phyloP scores from a whole-genome alignment of 2,329 filamentous ascomycete species.

The Xylariaceae sp. region DNA sequence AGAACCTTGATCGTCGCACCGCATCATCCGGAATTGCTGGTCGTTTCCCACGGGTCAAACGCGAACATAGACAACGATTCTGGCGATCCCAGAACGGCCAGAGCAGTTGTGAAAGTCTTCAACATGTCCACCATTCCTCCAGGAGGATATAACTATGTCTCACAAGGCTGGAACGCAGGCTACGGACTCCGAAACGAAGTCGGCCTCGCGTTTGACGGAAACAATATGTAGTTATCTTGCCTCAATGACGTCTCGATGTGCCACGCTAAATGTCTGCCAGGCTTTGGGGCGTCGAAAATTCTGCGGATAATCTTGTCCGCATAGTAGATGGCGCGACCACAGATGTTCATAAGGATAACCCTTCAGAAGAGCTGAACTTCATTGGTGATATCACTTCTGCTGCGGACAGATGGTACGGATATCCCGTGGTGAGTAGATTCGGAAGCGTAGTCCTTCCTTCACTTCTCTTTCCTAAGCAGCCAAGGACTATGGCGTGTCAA shows the following conservation, averaged over 20 bases:
- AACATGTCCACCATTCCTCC: conserved; percentile 20
- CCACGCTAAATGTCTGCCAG: conserved; percentile 4
- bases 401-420: conserved; percentile 53
- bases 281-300: conserved; percentile 58
- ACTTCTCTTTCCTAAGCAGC: too few species aligned
- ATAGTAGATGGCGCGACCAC: conserved; percentile 32
- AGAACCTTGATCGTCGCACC: conserved; percentile 53
- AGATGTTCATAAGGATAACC: conserved; percentile 58
- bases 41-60: conserved; percentile 54
- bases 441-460: too few species aligned
- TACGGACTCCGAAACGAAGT: conserved; percentile 64
- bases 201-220: conserved; percentile 37
- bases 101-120: conserved; percentile 53
- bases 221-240: conserved; percentile 39
- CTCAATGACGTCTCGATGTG: too few species aligned
- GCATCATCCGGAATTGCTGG: conserved; percentile 44
- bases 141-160: conserved; percentile 37
- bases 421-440: conserved; percentile 39
- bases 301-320: conserved; percentile 54
- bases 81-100: conserved; percentile 41
- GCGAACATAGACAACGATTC: conserved; percentile 51
- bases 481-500: too few species aligned
- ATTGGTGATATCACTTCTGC: conserved; percentile 54
- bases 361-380: conserved; percentile 63
- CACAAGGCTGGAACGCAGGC: conserved; percentile 35